Percentiles rank a stretch among this genome's conserved stretches.
phyloP scores from a whole-genome alignment of 2,329 filamentous ascomycete genomes.

The Cladophialophora chaetospira region DNA sequence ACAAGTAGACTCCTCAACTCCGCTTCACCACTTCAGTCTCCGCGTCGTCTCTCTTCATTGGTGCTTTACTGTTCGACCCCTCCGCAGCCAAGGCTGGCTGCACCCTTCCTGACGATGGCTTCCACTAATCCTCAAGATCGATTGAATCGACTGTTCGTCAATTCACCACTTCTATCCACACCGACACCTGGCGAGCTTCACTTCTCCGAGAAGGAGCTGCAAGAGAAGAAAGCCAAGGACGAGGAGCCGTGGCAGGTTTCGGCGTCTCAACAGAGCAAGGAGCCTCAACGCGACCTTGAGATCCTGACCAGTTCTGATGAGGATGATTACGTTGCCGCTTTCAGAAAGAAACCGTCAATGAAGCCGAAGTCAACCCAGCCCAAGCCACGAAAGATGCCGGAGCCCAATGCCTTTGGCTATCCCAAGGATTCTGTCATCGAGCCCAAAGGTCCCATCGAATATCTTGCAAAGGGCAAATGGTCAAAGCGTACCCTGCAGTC shows the following conservation, averaged over 20 bases:
- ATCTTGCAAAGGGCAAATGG: conserved; percentile 14
- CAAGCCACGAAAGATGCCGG: background rate
- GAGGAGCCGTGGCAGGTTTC: conserved; percentile 15
- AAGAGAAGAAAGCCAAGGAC: conserved; percentile 15
- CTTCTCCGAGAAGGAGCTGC: conserved; percentile 25
- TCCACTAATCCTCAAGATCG: conserved; percentile 23
- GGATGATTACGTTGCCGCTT: conserved; percentile 33
- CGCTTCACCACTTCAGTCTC: background rate
- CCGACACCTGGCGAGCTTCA: conserved; percentile 16
- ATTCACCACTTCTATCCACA: conserved; percentile 14
- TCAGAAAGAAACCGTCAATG: conserved; percentile 24
- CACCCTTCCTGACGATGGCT: conserved; percentile 17
- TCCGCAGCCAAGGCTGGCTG: background rate
- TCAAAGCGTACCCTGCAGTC: background rate
- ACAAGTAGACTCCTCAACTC: too few relatives aligned
- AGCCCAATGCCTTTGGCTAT: background rate
- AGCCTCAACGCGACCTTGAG: conserved; percentile 7
- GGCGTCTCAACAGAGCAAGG: background rate
- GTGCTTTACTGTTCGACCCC: background rate
- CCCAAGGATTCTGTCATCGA: background rate
- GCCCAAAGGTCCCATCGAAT: conserved; percentile 2
- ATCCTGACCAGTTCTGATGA: conserved; percentile 24
- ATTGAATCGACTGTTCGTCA: conserved; percentile 23
- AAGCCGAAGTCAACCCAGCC: conserved; percentile 9
- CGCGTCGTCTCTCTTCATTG: background rate